These are phyloP conservation scores for Tetrahymena thermophila DNA, from an alignment of 73 alveolate species.

Conservation along the genomic window DNA sequence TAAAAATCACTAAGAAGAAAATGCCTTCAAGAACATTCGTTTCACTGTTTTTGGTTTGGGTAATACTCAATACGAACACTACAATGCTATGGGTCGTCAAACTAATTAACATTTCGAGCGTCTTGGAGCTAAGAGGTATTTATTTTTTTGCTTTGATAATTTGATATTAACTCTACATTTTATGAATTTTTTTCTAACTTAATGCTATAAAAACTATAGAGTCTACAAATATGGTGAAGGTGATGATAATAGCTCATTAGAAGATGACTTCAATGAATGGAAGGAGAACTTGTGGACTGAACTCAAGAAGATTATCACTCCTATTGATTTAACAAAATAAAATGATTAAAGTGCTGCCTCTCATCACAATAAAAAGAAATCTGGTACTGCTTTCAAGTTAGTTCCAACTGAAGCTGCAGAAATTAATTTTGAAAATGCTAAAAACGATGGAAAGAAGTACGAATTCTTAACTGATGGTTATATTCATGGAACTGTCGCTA, in stretches of 20 bases:
- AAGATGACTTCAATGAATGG: conserved; percentile 65
- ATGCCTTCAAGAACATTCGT: conserved; percentile 32
- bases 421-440: neutral
- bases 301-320: conserved; percentile 5
- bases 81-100: conserved; percentile 52
- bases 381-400: conserved; percentile 5
- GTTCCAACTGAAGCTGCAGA: neutral
- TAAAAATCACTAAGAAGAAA: conserved; percentile 18
- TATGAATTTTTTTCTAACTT: no score
- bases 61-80: conserved; percentile 63
- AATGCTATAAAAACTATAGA: neutral
- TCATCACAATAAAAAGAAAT: neutral
- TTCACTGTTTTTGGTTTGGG: conserved; percentile 69
- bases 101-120: conserved; percentile 45
- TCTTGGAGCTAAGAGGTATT: conserved; percentile 29
- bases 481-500: conserved; percentile 24
- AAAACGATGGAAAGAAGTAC: conserved; percentile 2
- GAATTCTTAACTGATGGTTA: conserved; percentile 48
- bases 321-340: conserved; percentile 1
- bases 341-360: neutral
- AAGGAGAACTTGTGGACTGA: conserved; percentile 53
- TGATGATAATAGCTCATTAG: conserved; percentile 54
- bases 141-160: neutral
- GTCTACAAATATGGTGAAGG: conserved; percentile 55
- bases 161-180: neutral